Evolutionary conservation across 2,329 filamentous ascomycete species (phyloP), one percentile per base, ranked within the genome.

Genomic region (Chrysoporthe deuterocubensis): DNA sequence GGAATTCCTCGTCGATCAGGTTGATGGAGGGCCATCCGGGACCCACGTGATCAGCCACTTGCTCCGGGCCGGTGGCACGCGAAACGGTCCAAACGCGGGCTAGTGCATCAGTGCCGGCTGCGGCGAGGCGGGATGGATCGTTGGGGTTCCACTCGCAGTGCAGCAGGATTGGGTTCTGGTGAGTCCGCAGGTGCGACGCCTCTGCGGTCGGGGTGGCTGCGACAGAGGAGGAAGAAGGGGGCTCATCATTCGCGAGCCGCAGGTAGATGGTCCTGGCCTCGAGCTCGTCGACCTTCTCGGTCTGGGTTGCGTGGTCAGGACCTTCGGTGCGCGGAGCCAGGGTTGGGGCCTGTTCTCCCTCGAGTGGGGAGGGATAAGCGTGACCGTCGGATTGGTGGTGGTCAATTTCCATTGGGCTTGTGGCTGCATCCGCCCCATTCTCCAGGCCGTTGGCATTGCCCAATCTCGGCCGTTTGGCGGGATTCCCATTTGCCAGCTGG

Each of bases 61-160:
- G 73, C 63, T 80, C 79, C 69, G 81, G 75, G 72, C 81, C 80
- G 73, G 82, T 79, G 76, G 81, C 81, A 83, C 84, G 85, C 77
- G 85, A 84, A 73, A 90, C 78, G 71, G 85, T 89, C 88, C 88
- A 90, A 80, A 90, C 83, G 72, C 88, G 87, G 82, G 88, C 88
- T 87, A 90, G 87, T 80, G 88, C 87, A 82, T 90, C 88, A 77
- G 87, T 90, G 75, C 88, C 88, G 81, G 86, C 87, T 83, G 87
- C 87, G 78, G 87, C 88, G 83, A 90, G 83, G 79, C 89, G 81
- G 69, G 84, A 87, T 77, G 88, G 85, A 81, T 90, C 84, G 78
- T 78, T 83, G 73, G 88, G 88, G 82, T 86, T 89, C 86, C 87
- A 90, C 83, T 89, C 87, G 84, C 88, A 90, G 79, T 89, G 87